Evolutionary conservation across 352 stramenopile species (phyloP), one percentile per base, ranked within the genome.

Genomic region (Phytopythium delawarense): DNA sequence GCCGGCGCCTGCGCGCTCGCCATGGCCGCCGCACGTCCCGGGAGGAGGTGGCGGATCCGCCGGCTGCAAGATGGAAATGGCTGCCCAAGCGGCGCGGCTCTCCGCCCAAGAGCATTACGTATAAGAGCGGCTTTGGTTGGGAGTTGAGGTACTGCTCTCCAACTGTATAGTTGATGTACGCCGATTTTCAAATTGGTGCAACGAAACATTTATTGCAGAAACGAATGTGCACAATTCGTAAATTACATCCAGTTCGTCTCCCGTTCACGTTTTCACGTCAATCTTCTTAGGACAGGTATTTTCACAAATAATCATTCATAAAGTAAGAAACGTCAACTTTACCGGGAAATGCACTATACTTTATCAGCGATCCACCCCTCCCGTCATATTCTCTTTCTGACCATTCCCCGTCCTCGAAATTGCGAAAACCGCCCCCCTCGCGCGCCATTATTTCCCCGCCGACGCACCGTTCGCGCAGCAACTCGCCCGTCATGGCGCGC

Each of bases 321-420:
- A 30, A 30, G 25, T 30, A 30, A 4, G 25, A 30, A 30, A 30
- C 25, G 25, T 30, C 25, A 30, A 30, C 25, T 30, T 30, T 3
- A 30, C 25, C 25, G 25, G 25, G 25, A 1, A 30, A 30, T 30
- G 25, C 25, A 30, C 25, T 50, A 50, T 30, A 30, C 20, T 50
- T 50, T 50, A 50, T 30, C 42, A 20, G 4, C 5, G 2, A 7
- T 6, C 2, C 6, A 0, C 0, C 20, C 6, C 18, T 1, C 23
- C 32, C 32, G 18, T 37, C 35, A 48, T 35, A 48, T 59, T 59
- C 53, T 59, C 34, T 59, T 59, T 59, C 53, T 59, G n/a, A 21
- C 53, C 53, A 9, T 16, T 23, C 3, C 7, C 12, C 12, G 5
- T 13, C 4, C 23, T 34, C 21, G 21, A 59, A 59, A 59, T 59